Evolutionary conservation across 2,329 filamentous ascomycete genomes (phyloP), one percentile per base, ranked within the genome.

Genomic region (Penicillium sp.): DNA sequence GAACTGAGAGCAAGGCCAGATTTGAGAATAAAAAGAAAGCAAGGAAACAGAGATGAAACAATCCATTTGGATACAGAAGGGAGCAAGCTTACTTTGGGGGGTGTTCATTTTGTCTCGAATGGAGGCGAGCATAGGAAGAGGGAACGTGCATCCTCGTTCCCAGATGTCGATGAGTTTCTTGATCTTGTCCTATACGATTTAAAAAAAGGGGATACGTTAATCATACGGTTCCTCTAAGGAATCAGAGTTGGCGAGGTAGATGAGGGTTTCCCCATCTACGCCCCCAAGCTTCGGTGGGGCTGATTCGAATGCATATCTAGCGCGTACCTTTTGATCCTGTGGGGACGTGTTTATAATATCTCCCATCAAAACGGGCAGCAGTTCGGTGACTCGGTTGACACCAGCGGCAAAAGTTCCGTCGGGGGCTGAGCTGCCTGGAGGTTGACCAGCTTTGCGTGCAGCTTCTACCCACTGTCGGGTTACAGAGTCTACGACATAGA

Each of bases 401-500:
- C 93, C 95, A 69, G 93, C 93, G 73, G 92, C 92, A 83, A 89
- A 97, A 54, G 93, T 97, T 74, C 95, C 95, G 79, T 96, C 91
- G 65, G 88, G 86, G 65, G 93, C 92, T 77, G 87, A 84, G 76
- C 85, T 88, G 79, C 90, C 90, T 77, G 92, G 86, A 72, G 89
- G 79, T 75, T 98, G 93, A 70, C 90, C 91, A 67, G 90, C 85
- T 72, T 88, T 85, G 79, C 93, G 95, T 72, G 95, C 93, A 79
- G 92, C 90, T 77, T 98, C 93, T 82, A 96, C 88, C 93, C 95
- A 99, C 82, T 96, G 93, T 79, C 95, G 92, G 77, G 93, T 93
- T 85, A 99, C 93, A 83, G 93, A 96, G 85, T 99, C 95, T 93
- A 99, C 91, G 80, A 98, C 93, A 88, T 99, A 99, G 80, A 99